These are phyloP conservation scores for Ramaria sp. DNA, from an alignment of 768 basidiomycete genomes.

Conservation along the genomic window DNA sequence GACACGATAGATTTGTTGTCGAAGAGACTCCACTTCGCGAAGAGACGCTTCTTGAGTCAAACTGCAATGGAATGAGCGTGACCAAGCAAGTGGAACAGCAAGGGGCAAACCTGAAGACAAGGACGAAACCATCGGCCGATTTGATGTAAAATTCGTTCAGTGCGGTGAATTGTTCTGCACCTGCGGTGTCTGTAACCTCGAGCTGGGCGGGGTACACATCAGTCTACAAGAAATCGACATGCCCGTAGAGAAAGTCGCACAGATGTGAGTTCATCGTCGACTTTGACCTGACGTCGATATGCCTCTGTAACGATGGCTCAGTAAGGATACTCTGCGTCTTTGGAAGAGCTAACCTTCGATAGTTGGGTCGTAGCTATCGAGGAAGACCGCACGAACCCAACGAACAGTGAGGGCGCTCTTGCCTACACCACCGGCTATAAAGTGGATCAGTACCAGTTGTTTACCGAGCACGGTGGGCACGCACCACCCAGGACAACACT, in stretches of 20 bases:
- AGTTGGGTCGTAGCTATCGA: constrained; percentile 73
- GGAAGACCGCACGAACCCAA: constrained; percentile 61
- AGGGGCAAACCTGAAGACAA: constrained; percentile 34
- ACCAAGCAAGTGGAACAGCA: background rate
- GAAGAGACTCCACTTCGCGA: constrained; percentile 67
- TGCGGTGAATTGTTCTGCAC: constrained; percentile 76
- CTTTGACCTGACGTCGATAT: constrained; percentile 52
- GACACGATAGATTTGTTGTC: constrained; percentile 72
- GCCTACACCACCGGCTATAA: constrained; percentile 73
- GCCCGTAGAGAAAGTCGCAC: constrained; percentile 29
- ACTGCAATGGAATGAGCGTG: constrained; percentile 25
- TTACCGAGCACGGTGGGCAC: constrained; percentile 14
- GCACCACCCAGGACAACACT: constrained; percentile 74
- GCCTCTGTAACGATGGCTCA: constrained; percentile 37
- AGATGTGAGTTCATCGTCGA: constrained; percentile 52
- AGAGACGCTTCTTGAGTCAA: constrained; percentile 74
- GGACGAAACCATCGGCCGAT: constrained; percentile 17
- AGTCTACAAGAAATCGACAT: background rate
- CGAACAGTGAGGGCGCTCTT: constrained; percentile 81
- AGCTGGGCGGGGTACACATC: constrained; percentile 32
- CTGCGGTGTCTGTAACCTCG: constrained; percentile 75
- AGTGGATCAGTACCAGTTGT: background rate
- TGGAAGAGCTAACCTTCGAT: constrained; percentile 52
- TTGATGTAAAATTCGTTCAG: constrained; percentile 73
- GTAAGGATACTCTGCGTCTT: background rate